phyloP scores from a whole-genome alignment of 495 filamentous ascomycete species.

The Aspergillus asperescens region DNA sequence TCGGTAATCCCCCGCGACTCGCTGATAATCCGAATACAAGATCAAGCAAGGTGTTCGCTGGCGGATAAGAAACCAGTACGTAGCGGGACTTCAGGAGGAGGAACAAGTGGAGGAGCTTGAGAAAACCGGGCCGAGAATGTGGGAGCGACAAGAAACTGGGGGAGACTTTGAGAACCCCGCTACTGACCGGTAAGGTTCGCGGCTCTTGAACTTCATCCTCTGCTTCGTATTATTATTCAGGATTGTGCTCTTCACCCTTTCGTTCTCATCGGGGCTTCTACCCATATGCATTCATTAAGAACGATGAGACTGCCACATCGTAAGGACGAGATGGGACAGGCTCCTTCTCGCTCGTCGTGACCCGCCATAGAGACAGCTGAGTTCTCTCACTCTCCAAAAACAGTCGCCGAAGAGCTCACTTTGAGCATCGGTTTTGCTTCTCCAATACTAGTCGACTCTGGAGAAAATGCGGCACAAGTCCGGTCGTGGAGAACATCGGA shows the following conservation, averaged over 20 bases:
- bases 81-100: too few species aligned
- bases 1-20: not conserved
- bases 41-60: not conserved
- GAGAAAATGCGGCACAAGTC: constrained; percentile 27
- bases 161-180: constrained; percentile 10
- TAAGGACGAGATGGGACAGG: too few species aligned
- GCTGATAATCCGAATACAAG: not conserved
- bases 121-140: not conserved
- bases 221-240: too few species aligned
- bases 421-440: not conserved
- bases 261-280: too few species aligned
- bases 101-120: not conserved
- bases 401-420: not conserved
- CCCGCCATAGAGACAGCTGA: too few species aligned
- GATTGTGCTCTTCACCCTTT: too few species aligned
- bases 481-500: constrained; percentile 36
- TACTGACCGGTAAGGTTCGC: not conserved
- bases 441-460: not conserved
- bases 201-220: too few species aligned
- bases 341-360: too few species aligned
- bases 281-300: too few species aligned
- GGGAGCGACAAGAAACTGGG: not conserved
- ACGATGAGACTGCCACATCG: too few species aligned
- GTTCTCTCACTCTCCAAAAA: too few species aligned
- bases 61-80: not conserved